Percentiles rank a stretch among this genome's conserved stretches.
These are phyloP conservation scores for Schizosaccharomyces octosporus DNA, from an alignment of 805 yeast genomes.

Conservation along the genomic window DNA sequence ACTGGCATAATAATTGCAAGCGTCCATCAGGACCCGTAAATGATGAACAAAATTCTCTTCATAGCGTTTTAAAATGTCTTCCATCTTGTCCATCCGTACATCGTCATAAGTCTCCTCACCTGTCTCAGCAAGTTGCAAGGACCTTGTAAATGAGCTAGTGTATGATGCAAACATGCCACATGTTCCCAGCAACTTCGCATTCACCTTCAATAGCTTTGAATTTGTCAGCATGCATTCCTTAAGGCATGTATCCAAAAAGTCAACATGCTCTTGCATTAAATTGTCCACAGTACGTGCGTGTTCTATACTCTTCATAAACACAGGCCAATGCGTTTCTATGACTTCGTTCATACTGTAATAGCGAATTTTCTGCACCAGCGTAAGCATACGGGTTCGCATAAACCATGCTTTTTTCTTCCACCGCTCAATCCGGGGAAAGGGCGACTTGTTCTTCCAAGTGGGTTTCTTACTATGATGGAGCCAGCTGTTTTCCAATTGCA, in stretches of 20 bases:
- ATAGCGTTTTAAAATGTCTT: slow-evolving; percentile 12
- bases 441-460: slow-evolving; percentile 38
- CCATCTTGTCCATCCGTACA: slow-evolving; percentile 11
- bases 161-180: slow-evolving; percentile 23
- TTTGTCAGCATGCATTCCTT: slow-evolving; percentile 45
- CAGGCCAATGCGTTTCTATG: slow-evolving; percentile 28
- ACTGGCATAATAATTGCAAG: slow-evolving; percentile 20
- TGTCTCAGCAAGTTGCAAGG: slow-evolving; percentile 5
- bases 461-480: slow-evolving; percentile 33
- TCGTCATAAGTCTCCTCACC: slow-evolving; percentile 4
- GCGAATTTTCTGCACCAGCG: slow-evolving; percentile 29
- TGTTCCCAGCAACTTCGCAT: slow-evolving; percentile 10
- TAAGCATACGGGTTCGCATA: slow-evolving; percentile 25
- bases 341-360: slow-evolving; percentile 34
- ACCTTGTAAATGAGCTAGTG: slow-evolving; percentile 20
- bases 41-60: slow-evolving; percentile 19
- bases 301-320: slow-evolving; percentile 15
- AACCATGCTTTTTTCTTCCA: slow-evolving; percentile 11
- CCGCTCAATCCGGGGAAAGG: slow-evolving; percentile 10
- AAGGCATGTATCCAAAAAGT: slow-evolving; percentile 36
- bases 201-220: slow-evolving; percentile 22
- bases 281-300: slow-evolving; percentile 19
- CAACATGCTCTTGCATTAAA: slow-evolving; percentile 24
- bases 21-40: slow-evolving; percentile 19
- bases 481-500: slow-evolving; percentile 44